Base-by-base conservation (phyloP, 345 rosid species). In the Salix viminalis region DNA sequence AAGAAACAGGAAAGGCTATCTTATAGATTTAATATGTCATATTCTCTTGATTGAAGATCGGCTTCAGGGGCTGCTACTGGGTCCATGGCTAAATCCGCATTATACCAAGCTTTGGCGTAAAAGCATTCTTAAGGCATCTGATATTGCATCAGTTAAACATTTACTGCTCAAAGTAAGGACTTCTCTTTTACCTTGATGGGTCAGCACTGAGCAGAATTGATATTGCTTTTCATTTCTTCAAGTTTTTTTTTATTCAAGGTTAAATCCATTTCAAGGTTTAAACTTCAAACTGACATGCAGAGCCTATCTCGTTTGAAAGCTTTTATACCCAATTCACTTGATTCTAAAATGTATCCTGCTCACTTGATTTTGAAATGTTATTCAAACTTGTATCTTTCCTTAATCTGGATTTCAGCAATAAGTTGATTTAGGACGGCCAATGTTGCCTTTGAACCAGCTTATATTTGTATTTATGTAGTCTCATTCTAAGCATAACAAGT, bases 31-130 rank as follows among this genome's bases (percentile, higher is more conserved):
- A 66, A 80, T 86, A 42, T 69, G 86, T 73, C 87, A 89, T 75
- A 86, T 93, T 67, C 81, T 93, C 69, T 87, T 83, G 60, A 80
- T 92, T 56, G 99, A 93, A 87, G 85, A 84, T 73, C 92, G 92
- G 61, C 79, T 96, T 87, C 92, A 46, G 77, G 99, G 99, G 75
- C 94, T 96, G 73, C 79, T 96, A 64, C 76, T 80, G 58, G 99
- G 99, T 83, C 97, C 99, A 79, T 96, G 97, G 99, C 77, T 89
- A 82, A 88, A 88, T 87, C 90, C 89, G 36, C 89, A 87, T 19
- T 85, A 90, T 83, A 79, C 86, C 76, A 84, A 76, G 79, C 79
- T 83, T 39, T 96, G 98, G 97, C 92, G 82, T 75, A 85, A 84
- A 85, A 85, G 82, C 76, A 76, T 87, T 74, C 81, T 87, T 16